Base-by-base conservation (phyloP, 2,329 filamentous ascomycete genomes). In the Penicillium capsulatum region DNA sequence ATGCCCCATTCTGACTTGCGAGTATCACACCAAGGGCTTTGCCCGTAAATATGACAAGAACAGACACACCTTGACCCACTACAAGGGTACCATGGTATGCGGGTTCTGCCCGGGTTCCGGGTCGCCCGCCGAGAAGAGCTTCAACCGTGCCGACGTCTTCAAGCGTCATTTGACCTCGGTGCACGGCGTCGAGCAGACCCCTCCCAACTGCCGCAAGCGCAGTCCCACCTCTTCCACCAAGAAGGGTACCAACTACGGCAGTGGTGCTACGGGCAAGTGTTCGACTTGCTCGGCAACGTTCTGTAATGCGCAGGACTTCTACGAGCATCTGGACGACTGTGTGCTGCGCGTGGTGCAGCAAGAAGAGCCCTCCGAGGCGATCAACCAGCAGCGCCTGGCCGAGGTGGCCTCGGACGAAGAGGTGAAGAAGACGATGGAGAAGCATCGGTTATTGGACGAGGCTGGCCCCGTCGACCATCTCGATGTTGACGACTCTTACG, bases 11-110 rank as follows among this genome's bases (percentile, higher is more conserved):
- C 75, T 84, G 42, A 92, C 83, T 0, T 96, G 90, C 71, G 88
- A 94, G 58, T 96, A 95, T 67, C 84, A 94, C 70, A 72, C 78
- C 59, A 95, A 95, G 68, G 90, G 90, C 3, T 96, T 96, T 60
- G 89, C 90, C 8, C 78, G 90, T 55, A 95, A 95, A 68, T 96
- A 96, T 63, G 90, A 96, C 73, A 94, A 94, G 76, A 95, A 95
- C 69, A 75, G 90, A 31, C 90, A 96, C 65, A 94, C 89, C 4
- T 68, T 95, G 47, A 96, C 90, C 4, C 90, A 96, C 65, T 96
- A 95, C 77, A 95, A 95, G 70, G 90, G 90, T 28, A 95, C 86
- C 34, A 95, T 95, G 90, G 87, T 95, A 16, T 96, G 90, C 61
- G 89, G 88, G 19, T 96, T 95, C 71, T 95, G 90, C 57, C 87